These are phyloP conservation scores for Phoma sp. DNA, from an alignment of 2,329 filamentous ascomycete species.

Conservation along the genomic window DNA sequence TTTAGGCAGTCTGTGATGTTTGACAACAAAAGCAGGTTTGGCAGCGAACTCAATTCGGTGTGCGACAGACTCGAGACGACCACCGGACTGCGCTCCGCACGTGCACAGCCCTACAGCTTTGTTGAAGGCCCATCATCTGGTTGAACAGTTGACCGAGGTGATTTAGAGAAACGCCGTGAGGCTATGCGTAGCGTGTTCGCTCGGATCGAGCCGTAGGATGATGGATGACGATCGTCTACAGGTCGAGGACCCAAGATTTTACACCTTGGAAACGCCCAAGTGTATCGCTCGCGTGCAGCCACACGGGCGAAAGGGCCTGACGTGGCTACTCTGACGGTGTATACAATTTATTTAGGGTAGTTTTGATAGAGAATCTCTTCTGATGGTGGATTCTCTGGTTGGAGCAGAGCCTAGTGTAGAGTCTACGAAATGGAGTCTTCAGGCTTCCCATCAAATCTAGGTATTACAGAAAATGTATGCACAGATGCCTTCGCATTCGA, in stretches of 20 bases:
- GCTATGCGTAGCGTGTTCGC: neutral
- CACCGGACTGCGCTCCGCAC: conserved; percentile 11
- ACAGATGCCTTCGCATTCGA: too few species aligned
- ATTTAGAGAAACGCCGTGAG: neutral
- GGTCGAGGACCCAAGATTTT: neutral
- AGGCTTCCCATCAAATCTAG: too few species aligned
- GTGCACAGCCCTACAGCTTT: neutral
- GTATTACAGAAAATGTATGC: too few species aligned
- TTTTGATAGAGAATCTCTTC: too few species aligned
- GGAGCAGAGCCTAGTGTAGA: too few species aligned
- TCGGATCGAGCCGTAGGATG: conserved; percentile 6
- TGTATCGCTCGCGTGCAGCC: too few species aligned
- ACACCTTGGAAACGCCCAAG: too few species aligned
- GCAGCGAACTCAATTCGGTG: neutral
- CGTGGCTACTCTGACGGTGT: too few species aligned
- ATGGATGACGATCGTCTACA: neutral
- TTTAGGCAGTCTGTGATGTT: neutral
- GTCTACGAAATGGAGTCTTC: too few species aligned
- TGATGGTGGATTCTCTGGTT: too few species aligned
- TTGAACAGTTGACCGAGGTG: neutral
- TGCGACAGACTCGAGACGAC: neutral
- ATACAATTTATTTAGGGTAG: too few species aligned
- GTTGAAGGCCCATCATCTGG: neutral
- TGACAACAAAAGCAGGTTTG: conserved; percentile 11
- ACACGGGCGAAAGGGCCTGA: too few species aligned